Percentiles rank a stretch among this genome's conserved stretches.
These are phyloP conservation scores for Xanthoceras sorbifolium DNA, from an alignment of 345 rosid genomes.

Conservation along the genomic window DNA sequence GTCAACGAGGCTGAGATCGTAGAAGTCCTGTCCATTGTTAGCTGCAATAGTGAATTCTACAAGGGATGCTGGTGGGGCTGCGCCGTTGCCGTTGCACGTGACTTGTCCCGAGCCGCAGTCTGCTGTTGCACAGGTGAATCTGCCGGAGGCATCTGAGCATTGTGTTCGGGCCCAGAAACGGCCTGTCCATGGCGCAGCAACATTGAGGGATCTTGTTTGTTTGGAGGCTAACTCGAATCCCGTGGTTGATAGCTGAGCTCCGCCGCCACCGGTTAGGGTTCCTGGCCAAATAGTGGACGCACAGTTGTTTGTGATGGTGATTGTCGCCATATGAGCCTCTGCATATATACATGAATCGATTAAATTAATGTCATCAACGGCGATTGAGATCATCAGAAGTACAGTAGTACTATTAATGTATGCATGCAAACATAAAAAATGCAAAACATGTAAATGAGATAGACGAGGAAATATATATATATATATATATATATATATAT, in stretches of 20 bases:
- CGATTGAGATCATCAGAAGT: too few relatives aligned
- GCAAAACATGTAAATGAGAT: background rate
- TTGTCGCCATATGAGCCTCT: constrained; percentile 16
- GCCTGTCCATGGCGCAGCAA: constrained; percentile 34
- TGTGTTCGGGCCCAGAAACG: constrained; percentile 42
- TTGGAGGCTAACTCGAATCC: constrained; percentile 30
- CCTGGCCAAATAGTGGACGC: constrained; percentile 41
- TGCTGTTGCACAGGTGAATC: constrained; percentile 33
- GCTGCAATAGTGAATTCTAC: constrained; percentile 30
- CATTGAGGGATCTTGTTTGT: constrained; percentile 7
- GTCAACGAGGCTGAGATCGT: constrained; percentile 45
- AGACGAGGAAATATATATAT: background rate
- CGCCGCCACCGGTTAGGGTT: constrained; percentile 21
- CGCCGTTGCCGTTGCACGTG: constrained; percentile 35
- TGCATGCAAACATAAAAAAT: background rate
- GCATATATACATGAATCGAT: background rate
- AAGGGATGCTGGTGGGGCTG: constrained; percentile 32
- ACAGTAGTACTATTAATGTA: background rate
- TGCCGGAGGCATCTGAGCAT: constrained; percentile 30
- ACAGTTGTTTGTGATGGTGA: constrained; percentile 40
- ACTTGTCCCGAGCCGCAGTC: constrained; percentile 44
- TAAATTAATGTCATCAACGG: too few relatives aligned
- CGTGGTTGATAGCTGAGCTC: constrained; percentile 26
- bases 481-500: too few relatives aligned
- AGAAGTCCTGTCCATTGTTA: constrained; percentile 28